Base-by-base conservation (phyloP, 805 yeast genomes). In the Candida hungchunana region DNA sequence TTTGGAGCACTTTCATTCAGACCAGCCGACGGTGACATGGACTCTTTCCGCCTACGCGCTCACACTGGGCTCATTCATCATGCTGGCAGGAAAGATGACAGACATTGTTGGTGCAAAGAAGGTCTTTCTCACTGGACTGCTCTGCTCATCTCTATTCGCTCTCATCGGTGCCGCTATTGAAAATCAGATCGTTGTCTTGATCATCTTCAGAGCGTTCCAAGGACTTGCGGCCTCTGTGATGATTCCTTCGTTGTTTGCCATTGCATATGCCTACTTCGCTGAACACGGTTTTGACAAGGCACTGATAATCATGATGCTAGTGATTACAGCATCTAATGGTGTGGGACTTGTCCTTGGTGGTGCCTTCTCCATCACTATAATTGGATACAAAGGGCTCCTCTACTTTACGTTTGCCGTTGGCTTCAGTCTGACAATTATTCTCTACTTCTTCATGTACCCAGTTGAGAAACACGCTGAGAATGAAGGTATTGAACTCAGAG, bases 271-370 rank as follows among this genome's bases (percentile, higher is more conserved):
- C 29, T 48, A 55, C 18, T 62, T 56, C 34, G 11, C 23, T 20
- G 33, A 43, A 6, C 64, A 51, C 19, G 37, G 44, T 10, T 39
- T 59, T 14, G 59, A 51, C 3, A 40, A 34, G 7, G 62, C 63
- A 3, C 31, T 62, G 18, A 44, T 53, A 5, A 38, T 42, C 2
- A 44, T 62, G 4, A 46, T 60, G 2, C 34, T 58, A 13, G 46
- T 55, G 22, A 28, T 54, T 34, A 48, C 61, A 38, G 31, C 58
- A 18, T 40, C 59, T 21, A 50, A 63, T n/a, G 71, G 71, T 7
- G 21, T 67, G 10, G 75, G 73, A 4, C 43, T 55, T 4, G 37
- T 68, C 7, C 24, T 69, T 2, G 74, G 75, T 20, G 75, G 75
- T 32, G 74, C 70, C 0, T 70, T 69, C 32, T 48, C 63, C 1